phyloP scores from a whole-genome alignment of 2,329 filamentous ascomycete species.

The Neofusicoccum sp. region DNA sequence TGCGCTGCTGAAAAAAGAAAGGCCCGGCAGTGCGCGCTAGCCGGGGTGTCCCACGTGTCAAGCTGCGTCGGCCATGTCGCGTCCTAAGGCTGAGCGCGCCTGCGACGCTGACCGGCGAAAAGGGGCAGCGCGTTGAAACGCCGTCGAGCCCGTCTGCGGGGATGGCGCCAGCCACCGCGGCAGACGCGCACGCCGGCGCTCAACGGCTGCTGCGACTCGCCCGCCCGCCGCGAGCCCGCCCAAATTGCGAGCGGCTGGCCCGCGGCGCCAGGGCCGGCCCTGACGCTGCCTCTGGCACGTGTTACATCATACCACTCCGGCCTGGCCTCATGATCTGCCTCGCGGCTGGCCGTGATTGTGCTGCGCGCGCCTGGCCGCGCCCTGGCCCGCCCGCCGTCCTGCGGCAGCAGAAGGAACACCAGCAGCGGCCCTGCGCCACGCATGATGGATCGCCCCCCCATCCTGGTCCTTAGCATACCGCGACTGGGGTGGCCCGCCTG shows the following conservation, averaged over 20 bases:
- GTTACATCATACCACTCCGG: constrained; percentile 16
- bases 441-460: constrained; percentile 6
- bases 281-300: constrained; percentile 2
- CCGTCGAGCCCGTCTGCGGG: neutral
- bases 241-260: constrained; percentile 9
- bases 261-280: neutral
- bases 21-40: constrained; percentile 8
- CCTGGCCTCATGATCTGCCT: constrained; percentile 12
- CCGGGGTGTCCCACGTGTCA: constrained; percentile 13
- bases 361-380: neutral
- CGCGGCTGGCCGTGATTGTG: neutral
- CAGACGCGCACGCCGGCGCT: constrained; percentile 10
- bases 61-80: neutral
- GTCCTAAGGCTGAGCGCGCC: constrained; percentile 11
- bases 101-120: constrained; percentile 13
- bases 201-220: neutral
- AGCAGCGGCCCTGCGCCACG: neutral
- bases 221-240: neutral
- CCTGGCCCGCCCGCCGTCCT: constrained; percentile 5
- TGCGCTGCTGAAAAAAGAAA: constrained; percentile 2
- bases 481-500: constrained; percentile 4
- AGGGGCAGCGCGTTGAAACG: constrained; percentile 11
- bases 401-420: neutral
- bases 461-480: neutral
- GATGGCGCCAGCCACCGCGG: constrained; percentile 6